phyloP scores from a whole-genome alignment of 306 rosid species.

The Inga laurina region DNA sequence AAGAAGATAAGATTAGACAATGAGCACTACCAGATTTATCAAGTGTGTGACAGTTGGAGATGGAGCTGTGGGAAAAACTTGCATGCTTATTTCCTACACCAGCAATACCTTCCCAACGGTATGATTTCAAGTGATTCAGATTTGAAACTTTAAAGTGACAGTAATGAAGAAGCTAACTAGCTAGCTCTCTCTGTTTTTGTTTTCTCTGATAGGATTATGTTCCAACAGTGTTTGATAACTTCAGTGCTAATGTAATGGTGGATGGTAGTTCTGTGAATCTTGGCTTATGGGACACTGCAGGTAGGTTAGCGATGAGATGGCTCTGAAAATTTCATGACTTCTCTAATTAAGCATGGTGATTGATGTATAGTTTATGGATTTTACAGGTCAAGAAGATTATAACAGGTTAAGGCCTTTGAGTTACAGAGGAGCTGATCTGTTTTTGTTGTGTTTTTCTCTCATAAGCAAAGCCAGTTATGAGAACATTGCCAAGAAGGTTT shows the following conservation, averaged over 20 bases:
- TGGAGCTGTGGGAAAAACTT: slow-evolving; percentile 97
- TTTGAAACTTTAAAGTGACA: background rate
- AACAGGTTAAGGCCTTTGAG: slow-evolving; percentile 95
- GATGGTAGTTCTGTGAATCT: slow-evolving; percentile 68
- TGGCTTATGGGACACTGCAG: slow-evolving; percentile 86
- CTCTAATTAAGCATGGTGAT: background rate
- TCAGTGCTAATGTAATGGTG: slow-evolving; percentile 69
- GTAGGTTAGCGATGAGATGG: slow-evolving; percentile 33
- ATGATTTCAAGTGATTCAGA: slow-evolving; percentile 28
- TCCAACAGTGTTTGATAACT: slow-evolving; percentile 75
- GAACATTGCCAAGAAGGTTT: slow-evolving; percentile 87
- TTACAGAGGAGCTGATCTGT: slow-evolving; percentile 97
- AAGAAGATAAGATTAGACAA: slow-evolving; percentile 30
- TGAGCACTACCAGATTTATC: slow-evolving; percentile 90
- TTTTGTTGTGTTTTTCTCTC: slow-evolving; percentile 85
- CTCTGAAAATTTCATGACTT: background rate
- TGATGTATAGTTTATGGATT: slow-evolving; percentile 6
- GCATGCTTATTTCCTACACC: slow-evolving; percentile 94
- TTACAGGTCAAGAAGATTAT: slow-evolving; percentile 91
- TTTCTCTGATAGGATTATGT: slow-evolving; percentile 60
- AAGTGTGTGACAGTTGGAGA: slow-evolving; percentile 96
- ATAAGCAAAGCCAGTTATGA: slow-evolving; percentile 92
- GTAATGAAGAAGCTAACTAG: slow-evolving; percentile 19
- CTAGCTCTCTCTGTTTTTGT: background rate
- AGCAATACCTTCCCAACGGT: slow-evolving; percentile 94